Evolutionary conservation across 345 rosid genomes (phyloP), one percentile per base, ranked within the genome.

Genomic region (Brassica carinata): DNA sequence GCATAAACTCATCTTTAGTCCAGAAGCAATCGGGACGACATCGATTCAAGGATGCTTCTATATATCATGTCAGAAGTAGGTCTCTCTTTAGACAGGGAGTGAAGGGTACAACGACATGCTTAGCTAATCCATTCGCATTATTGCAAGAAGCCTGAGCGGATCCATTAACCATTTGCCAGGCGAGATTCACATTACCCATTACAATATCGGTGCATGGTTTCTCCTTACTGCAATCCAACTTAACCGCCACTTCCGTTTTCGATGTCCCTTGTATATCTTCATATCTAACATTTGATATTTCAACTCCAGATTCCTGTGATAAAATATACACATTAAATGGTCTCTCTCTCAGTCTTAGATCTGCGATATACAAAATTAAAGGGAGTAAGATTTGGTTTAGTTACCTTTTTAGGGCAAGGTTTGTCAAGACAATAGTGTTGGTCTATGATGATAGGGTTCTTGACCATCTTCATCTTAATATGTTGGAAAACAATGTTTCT

Each of bases 371-470:
- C 51, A 59, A 19, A 65, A 26, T 5, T 38, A 15, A 38, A 11
- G 0, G 29, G n/a, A 7, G 15, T 53, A 55, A 17, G 38, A 72
- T 69, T 11, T 78, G 57, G 57, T 71, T 19, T 48, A 2, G 2
- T 40, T 66, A 88, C 92, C 86, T 85, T 71, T 5, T 68, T 71
- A 53, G 90, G 81, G 72, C 97, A 91, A 6, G 80, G 79, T 7
- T 82, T 11, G 45, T 82, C 68, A 23, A 23, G 26, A 23, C 26
- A 23, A 23, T 23, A 23, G 26, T 23, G 26, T 23, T 23, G 26
- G 26, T 90, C 90, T 11, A 92, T 86, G 31, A 89, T 64, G 65
- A 88, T 85, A 0, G 97, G 95, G 64, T 92, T 92, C 65, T 85
- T n/a, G 67, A 88, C 94, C 34, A 82, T 40, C 6, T 7, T 84